Evolutionary conservation across 2,329 filamentous ascomycete genomes (phyloP), one percentile per base, ranked within the genome.

Genomic region (Fusarium albidum): DNA sequence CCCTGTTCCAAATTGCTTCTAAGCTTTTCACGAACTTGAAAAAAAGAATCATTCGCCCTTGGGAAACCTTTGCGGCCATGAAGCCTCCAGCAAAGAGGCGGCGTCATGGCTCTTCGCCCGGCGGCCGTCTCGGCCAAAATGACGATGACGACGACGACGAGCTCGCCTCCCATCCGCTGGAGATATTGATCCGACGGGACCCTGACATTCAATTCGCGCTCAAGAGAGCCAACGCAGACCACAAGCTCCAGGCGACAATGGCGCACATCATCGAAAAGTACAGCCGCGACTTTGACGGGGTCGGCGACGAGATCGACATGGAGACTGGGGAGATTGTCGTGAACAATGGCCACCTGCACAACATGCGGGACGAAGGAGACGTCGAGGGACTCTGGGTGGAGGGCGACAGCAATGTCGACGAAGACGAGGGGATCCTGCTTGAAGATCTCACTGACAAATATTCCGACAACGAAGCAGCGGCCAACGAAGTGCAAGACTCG

Each of bases 261-360:
- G 92, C 96, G 69, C 79, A 84, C 49, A 96, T 98, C 49, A 96
- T 96, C 69, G 84, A 89, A 55, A 97, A 96, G 72, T 97, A 96
- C 71, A 87, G 82, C 46, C 87, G 82, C 59, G 90, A 97, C 70
- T 96, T 96, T 67, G 86, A 86, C 3, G 89, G 87, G 5, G 81
- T 94, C 43, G 92, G 89, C 47, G 94, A 98, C 72, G 92, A 96
- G 75, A 92, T 98, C 66, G 91, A 98, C 71, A 79, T 96, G 50
- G 79, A 80, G 42, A 94, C 90, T 0, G 92, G 91, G 47, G 80
- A 90, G 52, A 86, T 98, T 39, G 81, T 96, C n/a, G 87, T 97
- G 49, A 83, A 98, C 72, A 95, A 96, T 78, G 94, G 95, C 0
- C 95, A 98, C 75, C 71, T 97, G 45, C 71, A 82, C 43, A 68